phyloP scores from a whole-genome alignment of 108 stramenopile species.

The Skeletonema costatum region DNA sequence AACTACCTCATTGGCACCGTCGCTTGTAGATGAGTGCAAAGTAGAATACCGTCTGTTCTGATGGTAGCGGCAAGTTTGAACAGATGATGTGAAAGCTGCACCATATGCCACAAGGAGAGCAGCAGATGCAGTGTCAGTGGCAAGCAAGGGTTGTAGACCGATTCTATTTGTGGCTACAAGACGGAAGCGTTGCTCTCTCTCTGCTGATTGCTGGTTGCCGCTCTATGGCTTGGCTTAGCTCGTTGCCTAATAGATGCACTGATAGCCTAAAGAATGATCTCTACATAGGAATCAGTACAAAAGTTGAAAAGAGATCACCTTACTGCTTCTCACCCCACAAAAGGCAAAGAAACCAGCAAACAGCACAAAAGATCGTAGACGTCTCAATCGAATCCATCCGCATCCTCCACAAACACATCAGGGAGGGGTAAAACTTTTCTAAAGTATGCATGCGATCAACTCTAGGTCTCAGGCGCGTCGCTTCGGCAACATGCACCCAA shows the following conservation, averaged over 20 bases:
- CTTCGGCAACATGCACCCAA: neutral
- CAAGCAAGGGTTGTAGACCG: neutral
- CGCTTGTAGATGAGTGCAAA: neutral
- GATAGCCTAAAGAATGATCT: too few species aligned
- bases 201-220: too few species aligned
- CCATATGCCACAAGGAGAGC: neutral
- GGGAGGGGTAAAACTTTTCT: too few species aligned
- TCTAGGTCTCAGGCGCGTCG: neutral
- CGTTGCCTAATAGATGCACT: too few species aligned
- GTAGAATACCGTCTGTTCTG: neutral
- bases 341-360: neutral
- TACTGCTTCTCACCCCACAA: neutral
- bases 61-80: neutral
- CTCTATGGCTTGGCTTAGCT: too few species aligned
- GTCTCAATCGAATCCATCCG: too few species aligned
- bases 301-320: neutral
- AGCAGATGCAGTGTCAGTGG: neutral
- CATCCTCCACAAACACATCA: neutral
- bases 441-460: neutral
- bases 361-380: neutral
- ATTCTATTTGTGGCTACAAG: neutral
- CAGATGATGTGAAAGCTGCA: neutral
- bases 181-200: too few species aligned
- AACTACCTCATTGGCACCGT: neutral
- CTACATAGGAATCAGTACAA: neutral